phyloP scores from a whole-genome alignment of 2,329 filamentous ascomycete species.

The Myriosclerotinia curreyana region DNA sequence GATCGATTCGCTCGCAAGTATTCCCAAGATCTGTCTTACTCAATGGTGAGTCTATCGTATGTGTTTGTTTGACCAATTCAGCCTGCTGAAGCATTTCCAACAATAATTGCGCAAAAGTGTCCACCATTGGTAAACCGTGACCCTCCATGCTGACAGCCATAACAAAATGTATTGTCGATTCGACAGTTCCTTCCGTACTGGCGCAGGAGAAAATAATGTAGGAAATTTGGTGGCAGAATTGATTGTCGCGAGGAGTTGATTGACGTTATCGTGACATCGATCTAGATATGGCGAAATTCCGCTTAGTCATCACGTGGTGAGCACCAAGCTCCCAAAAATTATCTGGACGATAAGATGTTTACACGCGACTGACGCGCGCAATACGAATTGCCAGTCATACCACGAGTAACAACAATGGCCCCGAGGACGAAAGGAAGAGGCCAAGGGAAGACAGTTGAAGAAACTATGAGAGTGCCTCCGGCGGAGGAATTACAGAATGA shows the following conservation, averaged over 20 bases:
- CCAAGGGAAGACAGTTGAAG: slow-evolving; percentile 42
- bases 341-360: slow-evolving; percentile 12
- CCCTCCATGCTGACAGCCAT: slow-evolving; percentile 47
- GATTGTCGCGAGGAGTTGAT: slow-evolving; percentile 14
- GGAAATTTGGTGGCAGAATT: slow-evolving; percentile 3
- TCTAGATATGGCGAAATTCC: slow-evolving; percentile 3
- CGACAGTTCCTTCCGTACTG: not conserved
- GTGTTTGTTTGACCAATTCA: slow-evolving; percentile 54
- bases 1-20: slow-evolving; percentile 46
- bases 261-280: slow-evolving; percentile 7
- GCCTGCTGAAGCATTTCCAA: slow-evolving; percentile 58
- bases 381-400: slow-evolving; percentile 23
- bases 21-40: slow-evolving; percentile 63
- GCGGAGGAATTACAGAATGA: slow-evolving; percentile 69
- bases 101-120: slow-evolving; percentile 53
- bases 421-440: slow-evolving; percentile 34
- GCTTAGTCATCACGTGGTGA: slow-evolving; percentile 13
- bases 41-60: slow-evolving; percentile 70
- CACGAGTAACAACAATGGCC: slow-evolving; percentile 32
- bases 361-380: slow-evolving; percentile 23
- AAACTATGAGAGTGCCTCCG: slow-evolving; percentile 50
- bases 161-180: not conserved
- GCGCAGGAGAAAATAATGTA: not conserved
- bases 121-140: slow-evolving; percentile 53
- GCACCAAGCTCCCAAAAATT: slow-evolving; percentile 16